Base-by-base conservation (phyloP, 768 basidiomycete species). In the Suillus subluteus region DNA sequence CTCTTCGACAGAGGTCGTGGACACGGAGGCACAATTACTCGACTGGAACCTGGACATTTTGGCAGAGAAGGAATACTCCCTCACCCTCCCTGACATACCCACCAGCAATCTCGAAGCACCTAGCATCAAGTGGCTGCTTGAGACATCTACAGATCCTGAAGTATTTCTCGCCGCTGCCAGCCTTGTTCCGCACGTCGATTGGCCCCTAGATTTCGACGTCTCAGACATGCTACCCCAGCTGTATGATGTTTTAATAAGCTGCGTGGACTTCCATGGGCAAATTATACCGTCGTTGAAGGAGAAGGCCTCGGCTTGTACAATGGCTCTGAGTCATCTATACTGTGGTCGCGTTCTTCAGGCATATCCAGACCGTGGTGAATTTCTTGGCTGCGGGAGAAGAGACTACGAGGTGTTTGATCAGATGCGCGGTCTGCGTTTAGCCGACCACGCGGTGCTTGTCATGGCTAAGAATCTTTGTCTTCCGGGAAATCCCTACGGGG, bases 81-180 rank as follows among this genome's bases (percentile, higher is more conserved):
- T 55, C 18, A 2, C 16, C 2, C 4, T 55, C 18, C 16, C 4
- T 18, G 4, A 32, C 54, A 32, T 55, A 21, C 18, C 54, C 18
- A 32, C 54, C 9, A 21, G 16, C 30, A 18, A 26, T 55, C 54
- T 55, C 4, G 54, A 32, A 32, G 54, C 54, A 55, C 54, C 30
- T 21, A 55, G 66, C 3, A 65, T 73, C 26, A 41, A 56, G 48
- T 73, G 50, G 50, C 23, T 52, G 6, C 26, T 52, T 6, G 50
- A 52, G 50, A 52, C 50, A 3, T 52, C 50, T 26, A 52, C 50
- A 23, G 50, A 52, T 52, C 50, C 50, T 16, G 50, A 52, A 52
- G 50, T 52, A 8, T 52, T 52, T 26, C 50, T 52, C 3, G 50
- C 50, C 0, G 26, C 50, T 16, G 26, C 13, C 13, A 52, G 15